A percentile compares a stretch with the other conserved stretches of the same genome.
Conservation (phyloP, 306 rosid genomes). For the Luffa aegyptiaca region DNA sequence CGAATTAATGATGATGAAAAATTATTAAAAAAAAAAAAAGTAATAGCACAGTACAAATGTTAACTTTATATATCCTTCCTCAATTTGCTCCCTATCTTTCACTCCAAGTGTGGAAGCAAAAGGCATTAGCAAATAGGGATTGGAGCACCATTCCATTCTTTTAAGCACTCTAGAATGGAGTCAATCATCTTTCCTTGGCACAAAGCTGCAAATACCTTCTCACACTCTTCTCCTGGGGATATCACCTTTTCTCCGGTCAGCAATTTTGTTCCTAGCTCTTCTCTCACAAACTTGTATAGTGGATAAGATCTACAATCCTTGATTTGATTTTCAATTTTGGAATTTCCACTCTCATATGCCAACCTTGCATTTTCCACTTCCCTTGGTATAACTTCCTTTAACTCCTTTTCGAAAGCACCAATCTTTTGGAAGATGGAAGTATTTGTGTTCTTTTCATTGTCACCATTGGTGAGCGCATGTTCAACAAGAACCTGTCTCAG, state of each 20-base stretch:
- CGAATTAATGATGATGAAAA: not conserved
- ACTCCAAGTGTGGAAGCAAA: not conserved
- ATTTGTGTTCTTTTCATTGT: slow-evolving; percentile 38
- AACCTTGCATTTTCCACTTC: slow-evolving; percentile 42
- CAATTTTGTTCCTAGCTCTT: not conserved
- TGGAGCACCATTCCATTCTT: not conserved
- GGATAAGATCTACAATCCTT: not conserved
- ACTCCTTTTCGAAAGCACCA: slow-evolving; percentile 52
- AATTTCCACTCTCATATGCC: not conserved
- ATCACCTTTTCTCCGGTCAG: not conserved
- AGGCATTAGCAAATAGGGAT: not conserved
- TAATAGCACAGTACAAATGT: not conserved
- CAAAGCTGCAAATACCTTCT: not conserved
- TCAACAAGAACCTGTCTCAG: slow-evolving; percentile 46
- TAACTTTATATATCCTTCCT: not conserved
- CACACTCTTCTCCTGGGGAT: not conserved
- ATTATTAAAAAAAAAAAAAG: not conserved
- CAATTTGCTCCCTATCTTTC: not conserved
- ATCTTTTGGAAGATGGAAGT: slow-evolving; percentile 35
- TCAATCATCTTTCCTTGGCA: not conserved
- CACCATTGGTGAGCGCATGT: slow-evolving; percentile 49
- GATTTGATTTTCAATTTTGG: not conserved
- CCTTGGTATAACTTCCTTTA: slow-evolving; percentile 48
- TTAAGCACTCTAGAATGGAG: not conserved
- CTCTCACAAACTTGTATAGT: not conserved